These are phyloP conservation scores for Phragmites australis DNA, from an alignment of 176 grass and related monocot genomes.

Conservation along the genomic window DNA sequence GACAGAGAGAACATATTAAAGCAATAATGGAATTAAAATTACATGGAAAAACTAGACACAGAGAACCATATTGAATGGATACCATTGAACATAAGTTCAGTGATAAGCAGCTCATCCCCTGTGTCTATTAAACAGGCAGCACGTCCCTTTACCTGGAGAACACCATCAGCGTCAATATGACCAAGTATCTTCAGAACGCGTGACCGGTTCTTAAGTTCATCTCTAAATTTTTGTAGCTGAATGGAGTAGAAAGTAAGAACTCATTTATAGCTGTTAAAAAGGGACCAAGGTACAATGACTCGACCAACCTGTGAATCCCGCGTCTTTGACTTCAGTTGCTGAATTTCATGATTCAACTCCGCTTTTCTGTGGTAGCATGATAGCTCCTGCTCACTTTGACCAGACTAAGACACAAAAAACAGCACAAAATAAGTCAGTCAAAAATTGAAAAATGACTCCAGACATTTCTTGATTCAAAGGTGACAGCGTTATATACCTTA, in stretches of 20 bases:
- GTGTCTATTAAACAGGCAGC: conserved; percentile 99
- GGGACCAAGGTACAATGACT: conserved; percentile 17
- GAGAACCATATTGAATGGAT: background rate
- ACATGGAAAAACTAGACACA: conserved; percentile 1
- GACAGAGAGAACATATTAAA: conserved; percentile 20
- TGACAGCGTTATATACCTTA: conserved; percentile 51
- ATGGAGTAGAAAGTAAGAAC: conserved; percentile 34
- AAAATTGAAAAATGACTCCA: background rate
- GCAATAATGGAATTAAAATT: background rate
- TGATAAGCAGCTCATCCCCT: conserved; percentile 94
- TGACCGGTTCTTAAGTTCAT: conserved; percentile 91
- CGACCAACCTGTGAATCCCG: conserved; percentile 85
- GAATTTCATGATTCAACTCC: conserved; percentile 91
- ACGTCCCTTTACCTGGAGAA: conserved; percentile 93
- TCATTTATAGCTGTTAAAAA: conserved; percentile 37
- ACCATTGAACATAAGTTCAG: conserved; percentile 99
- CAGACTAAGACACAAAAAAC: conserved; percentile 48
- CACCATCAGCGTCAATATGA: conserved; percentile 91
- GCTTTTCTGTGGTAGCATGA: conserved; percentile 95
- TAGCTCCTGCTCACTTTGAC: conserved; percentile 93
- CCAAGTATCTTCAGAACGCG: conserved; percentile 95
- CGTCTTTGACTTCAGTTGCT: conserved; percentile 85
- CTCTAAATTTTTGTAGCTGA: conserved; percentile 97
- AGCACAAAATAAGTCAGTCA: conserved; percentile 18
- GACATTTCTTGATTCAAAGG: conserved; percentile 31